These are phyloP conservation scores for Aspergillus thermomutatus DNA, from an alignment of 2,329 filamentous ascomycete species.

Conservation along the genomic window DNA sequence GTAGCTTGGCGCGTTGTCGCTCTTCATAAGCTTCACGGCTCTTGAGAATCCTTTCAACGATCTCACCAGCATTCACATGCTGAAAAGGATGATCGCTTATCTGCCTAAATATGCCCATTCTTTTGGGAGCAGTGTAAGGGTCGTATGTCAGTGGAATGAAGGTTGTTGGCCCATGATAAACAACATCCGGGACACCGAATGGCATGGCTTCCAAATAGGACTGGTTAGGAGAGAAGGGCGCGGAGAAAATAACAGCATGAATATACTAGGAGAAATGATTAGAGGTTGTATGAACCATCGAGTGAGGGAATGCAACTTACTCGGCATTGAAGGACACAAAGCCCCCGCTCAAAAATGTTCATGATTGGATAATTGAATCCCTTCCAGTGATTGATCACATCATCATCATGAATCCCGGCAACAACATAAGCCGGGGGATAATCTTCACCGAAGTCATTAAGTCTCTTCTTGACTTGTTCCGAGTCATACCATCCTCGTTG, in stretches of 20 bases:
- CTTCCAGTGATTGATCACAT: conserved; percentile 94
- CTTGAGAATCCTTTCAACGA: conserved; percentile 85
- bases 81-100: conserved; percentile 75
- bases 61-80: conserved; percentile 86
- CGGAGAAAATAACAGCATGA: conserved; percentile 81
- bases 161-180: conserved; percentile 94
- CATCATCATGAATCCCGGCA: conserved; percentile 89
- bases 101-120: conserved; percentile 78
- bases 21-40: conserved; percentile 87
- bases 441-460: conserved; percentile 63
- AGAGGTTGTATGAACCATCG: neutral
- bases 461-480: conserved; percentile 60
- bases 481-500: conserved; percentile 71
- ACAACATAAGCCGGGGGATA: conserved; percentile 85
- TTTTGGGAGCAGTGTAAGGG: conserved; percentile 75
- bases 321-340: conserved; percentile 93
- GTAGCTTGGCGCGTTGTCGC: conserved; percentile 81
- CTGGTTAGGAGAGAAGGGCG: conserved; percentile 80
- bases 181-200: conserved; percentile 68
- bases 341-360: conserved; percentile 95
- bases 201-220: conserved; percentile 74
- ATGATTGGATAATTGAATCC: conserved; percentile 99
- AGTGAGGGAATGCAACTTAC: conserved; percentile 49
- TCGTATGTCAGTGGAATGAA: conserved; percentile 79
- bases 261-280: conserved; percentile 62